Conservation (phyloP, 2,329 filamentous ascomycete species). For the Colletotrichum trifolii region DNA sequence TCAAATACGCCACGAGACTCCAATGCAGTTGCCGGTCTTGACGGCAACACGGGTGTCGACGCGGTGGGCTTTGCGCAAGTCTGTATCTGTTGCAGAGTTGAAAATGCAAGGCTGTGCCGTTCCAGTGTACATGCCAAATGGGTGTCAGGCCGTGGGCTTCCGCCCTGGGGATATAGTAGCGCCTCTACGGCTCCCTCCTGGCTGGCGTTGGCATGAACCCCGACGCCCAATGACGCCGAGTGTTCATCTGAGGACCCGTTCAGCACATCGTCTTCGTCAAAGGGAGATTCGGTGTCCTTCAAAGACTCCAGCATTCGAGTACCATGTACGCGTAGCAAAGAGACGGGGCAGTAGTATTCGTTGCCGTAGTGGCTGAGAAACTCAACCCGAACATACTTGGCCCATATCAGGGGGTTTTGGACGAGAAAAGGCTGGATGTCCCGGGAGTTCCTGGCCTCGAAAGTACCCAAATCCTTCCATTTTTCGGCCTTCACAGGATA, state of each 20-base stretch:
- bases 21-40: too few relatives aligned
- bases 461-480: conserved; percentile 89
- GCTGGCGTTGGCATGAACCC: neutral
- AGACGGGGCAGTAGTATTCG: conserved; percentile 96
- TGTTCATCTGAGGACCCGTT: conserved; percentile 43
- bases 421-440: conserved; percentile 95
- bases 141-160: too few relatives aligned
- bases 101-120: too few relatives aligned
- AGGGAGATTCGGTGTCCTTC: conserved; percentile 78
- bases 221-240: neutral
- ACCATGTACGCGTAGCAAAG: conserved; percentile 89
- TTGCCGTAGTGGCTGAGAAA: conserved; percentile 94
- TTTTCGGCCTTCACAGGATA: conserved; percentile 93
- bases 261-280: conserved; percentile 70
- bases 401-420: conserved; percentile 96
- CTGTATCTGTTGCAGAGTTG: too few relatives aligned
- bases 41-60: too few relatives aligned
- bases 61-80: too few relatives aligned
- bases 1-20: too few relatives aligned
- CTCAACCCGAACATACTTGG: conserved; percentile 90
- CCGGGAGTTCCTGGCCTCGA: conserved; percentile 90
- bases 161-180: too few relatives aligned
- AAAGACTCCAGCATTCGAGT: conserved; percentile 96
- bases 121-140: too few relatives aligned
- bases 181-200: neutral